Percentiles rank a stretch among this genome's conserved stretches.
phyloP scores from a whole-genome alignment of 257 asterid genomes.

The Prunella vulgaris region DNA sequence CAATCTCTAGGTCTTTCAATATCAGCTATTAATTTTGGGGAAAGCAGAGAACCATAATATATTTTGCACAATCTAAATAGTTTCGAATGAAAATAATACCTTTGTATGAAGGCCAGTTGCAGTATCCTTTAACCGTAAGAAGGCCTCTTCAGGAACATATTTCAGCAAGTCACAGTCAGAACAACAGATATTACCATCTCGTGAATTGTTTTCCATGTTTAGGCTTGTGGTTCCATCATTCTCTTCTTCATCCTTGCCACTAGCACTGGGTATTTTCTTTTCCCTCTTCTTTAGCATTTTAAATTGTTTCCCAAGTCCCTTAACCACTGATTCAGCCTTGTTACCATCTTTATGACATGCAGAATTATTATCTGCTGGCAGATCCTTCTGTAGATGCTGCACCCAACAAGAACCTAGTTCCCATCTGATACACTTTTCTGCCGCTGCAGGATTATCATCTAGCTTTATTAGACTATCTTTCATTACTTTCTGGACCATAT shows the following conservation, averaged over 20 bases:
- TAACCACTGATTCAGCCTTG: slow-evolving; percentile 67
- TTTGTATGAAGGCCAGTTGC: slow-evolving; percentile 76
- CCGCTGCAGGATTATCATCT: slow-evolving; percentile 30
- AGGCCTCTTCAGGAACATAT: slow-evolving; percentile 64
- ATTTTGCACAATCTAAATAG: slow-evolving; percentile 12
- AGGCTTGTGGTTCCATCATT: slow-evolving; percentile 32
- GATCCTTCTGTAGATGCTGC: slow-evolving; percentile 93
- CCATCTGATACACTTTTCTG: slow-evolving; percentile 73
- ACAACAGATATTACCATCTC: slow-evolving; percentile 28
- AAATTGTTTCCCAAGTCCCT: slow-evolving; percentile 96
- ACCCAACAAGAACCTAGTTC: slow-evolving; percentile 99
- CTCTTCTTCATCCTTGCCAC: slow-evolving; percentile 43
- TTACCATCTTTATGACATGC: slow-evolving; percentile 42
- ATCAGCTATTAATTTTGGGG: background rate
- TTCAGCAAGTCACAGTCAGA: slow-evolving; percentile 54
- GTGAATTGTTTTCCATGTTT: slow-evolving; percentile 38
- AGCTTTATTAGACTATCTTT: slow-evolving; percentile 58
- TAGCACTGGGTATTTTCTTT: slow-evolving; percentile 32
- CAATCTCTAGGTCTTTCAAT: background rate
- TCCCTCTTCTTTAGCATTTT: slow-evolving; percentile 84
- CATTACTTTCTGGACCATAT: slow-evolving; percentile 53
- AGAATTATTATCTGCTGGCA: slow-evolving; percentile 40
- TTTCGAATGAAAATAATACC: slow-evolving; percentile 37
- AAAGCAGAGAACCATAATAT: background rate
- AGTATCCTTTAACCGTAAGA: slow-evolving; percentile 64